Percentiles rank a stretch among this genome's conserved stretches.
These are phyloP conservation scores for Podaxis carcinomalis DNA, from an alignment of 768 basidiomycete species.

Conservation along the genomic window DNA sequence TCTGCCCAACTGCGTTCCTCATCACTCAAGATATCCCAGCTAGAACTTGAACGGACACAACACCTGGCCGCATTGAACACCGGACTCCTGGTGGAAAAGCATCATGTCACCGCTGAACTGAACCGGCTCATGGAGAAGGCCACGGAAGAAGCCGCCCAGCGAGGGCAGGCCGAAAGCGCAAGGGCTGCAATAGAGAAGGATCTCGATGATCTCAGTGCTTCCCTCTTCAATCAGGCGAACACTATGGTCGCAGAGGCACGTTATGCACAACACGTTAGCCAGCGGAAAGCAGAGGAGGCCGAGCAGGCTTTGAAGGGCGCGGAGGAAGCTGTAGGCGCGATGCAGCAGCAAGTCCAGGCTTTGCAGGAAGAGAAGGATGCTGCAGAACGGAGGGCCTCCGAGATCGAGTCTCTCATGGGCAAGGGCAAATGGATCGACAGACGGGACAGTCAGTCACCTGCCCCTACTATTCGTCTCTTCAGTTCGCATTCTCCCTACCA, in stretches of 20 bases:
- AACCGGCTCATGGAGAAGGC: constrained; percentile 91
- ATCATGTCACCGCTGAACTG: constrained; percentile 87
- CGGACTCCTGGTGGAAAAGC: constrained; percentile 87
- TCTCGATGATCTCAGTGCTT: constrained; percentile 89
- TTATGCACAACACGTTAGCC: constrained; percentile 55
- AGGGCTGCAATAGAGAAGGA: constrained; percentile 86
- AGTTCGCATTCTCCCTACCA: constrained; percentile 72
- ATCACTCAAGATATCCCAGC: constrained; percentile 64
- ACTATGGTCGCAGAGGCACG: constrained; percentile 97
- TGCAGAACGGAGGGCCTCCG: constrained; percentile 47
- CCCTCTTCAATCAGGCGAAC: constrained; percentile 89
- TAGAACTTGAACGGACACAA: constrained; percentile 82
- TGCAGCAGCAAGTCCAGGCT: constrained; percentile 83
- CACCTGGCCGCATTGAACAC: constrained; percentile 90
- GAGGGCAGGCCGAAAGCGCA: constrained; percentile 87
- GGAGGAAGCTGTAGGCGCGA: constrained; percentile 77
- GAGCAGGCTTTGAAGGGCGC: constrained; percentile 78
- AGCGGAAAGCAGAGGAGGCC: constrained; percentile 72
- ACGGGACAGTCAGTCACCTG: constrained; percentile 19
- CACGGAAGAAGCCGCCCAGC: constrained; percentile 89
- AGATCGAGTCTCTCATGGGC: constrained; percentile 49
- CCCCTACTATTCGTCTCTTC: constrained; percentile 39
- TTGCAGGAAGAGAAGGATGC: constrained; percentile 65
- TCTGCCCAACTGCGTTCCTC: constrained; percentile 55
- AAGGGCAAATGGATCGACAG: constrained; percentile 68